Conservation (phyloP, 1,284 basidiomycete species). For the Ceratobasidium sp. region DNA sequence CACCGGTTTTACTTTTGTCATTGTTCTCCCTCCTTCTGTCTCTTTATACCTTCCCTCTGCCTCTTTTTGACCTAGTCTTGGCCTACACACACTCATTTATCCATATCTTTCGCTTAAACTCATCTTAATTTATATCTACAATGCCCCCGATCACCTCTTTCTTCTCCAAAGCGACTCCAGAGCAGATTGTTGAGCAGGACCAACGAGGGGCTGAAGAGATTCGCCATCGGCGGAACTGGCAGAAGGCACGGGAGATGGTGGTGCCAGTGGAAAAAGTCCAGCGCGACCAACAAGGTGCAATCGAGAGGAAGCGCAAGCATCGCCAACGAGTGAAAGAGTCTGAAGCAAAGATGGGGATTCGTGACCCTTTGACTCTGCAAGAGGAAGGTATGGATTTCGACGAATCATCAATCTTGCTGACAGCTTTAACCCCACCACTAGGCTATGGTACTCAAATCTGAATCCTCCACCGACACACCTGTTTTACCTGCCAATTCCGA, state of each 20-base stretch:
- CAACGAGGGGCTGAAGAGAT: neutral
- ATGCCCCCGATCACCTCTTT: neutral
- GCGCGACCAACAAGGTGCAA: neutral
- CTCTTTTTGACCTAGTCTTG: neutral
- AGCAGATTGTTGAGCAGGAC: neutral
- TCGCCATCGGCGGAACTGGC: neutral
- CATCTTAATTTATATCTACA: neutral
- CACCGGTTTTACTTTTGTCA: neutral
- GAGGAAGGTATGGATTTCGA: neutral
- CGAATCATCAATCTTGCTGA: neutral
- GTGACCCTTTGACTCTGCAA: neutral
- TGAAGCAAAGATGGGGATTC: neutral
- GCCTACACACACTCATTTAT: neutral
- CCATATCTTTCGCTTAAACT: neutral
- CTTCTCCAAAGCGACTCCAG: neutral
- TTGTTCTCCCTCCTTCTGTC: neutral
- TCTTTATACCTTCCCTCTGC: neutral
- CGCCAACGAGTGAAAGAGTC: neutral
- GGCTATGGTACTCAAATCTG: neutral
- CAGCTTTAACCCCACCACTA: neutral
- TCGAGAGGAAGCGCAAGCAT: neutral
- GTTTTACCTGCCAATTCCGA: neutral
- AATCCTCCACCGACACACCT: neutral
- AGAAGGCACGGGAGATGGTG: neutral
- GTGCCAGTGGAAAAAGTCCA: neutral